These are phyloP conservation scores for Russula sp. DNA, from an alignment of 768 basidiomycete genomes.

Conservation along the genomic window DNA sequence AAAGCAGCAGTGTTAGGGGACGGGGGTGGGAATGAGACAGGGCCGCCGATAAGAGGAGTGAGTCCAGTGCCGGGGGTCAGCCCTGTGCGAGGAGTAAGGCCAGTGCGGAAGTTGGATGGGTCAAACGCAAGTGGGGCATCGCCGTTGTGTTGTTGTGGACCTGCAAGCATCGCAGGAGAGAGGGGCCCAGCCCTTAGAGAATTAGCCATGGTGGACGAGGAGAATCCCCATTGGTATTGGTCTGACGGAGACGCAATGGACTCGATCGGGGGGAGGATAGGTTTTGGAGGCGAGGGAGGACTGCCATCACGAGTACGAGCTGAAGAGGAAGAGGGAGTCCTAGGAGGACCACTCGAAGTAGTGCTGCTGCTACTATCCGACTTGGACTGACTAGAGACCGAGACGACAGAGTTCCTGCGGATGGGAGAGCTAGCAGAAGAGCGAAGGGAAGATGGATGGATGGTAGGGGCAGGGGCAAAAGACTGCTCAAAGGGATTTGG, in stretches of 20 bases:
- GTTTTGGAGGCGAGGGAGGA: slow-evolving; percentile 44
- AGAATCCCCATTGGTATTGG: slow-evolving; percentile 54
- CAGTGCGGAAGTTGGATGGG: slow-evolving; percentile 68
- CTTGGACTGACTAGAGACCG: slow-evolving; percentile 25
- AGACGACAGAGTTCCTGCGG: slow-evolving; percentile 30
- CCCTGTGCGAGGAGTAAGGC: slow-evolving; percentile 81
- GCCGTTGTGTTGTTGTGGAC: slow-evolving; percentile 52
- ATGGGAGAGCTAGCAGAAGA: slow-evolving; percentile 34
- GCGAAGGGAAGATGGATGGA: slow-evolving; percentile 29
- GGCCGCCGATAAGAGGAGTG: slow-evolving; percentile 72
- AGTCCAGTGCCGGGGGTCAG: slow-evolving; percentile 82
- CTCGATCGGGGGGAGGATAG: slow-evolving; percentile 76
- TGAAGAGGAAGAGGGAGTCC: slow-evolving; percentile 23
- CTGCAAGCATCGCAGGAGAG: slow-evolving; percentile 93
- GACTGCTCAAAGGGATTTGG: slow-evolving; percentile 95
- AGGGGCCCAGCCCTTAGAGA: slow-evolving; percentile 91
- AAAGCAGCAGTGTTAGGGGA: slow-evolving; percentile 90
- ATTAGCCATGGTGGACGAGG: slow-evolving; percentile 51
- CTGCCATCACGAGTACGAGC: slow-evolving; percentile 21
- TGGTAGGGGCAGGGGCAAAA: slow-evolving; percentile 55
- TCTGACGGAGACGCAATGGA: slow-evolving; percentile 70
- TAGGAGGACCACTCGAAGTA: slow-evolving; percentile 22
- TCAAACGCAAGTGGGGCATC: slow-evolving; percentile 52
- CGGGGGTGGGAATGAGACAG: slow-evolving; percentile 72
- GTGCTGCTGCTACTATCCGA: slow-evolving; percentile 25